Conservation (phyloP, 2,329 filamentous ascomycete genomes). For the Mycosphaerella arachidis region DNA sequence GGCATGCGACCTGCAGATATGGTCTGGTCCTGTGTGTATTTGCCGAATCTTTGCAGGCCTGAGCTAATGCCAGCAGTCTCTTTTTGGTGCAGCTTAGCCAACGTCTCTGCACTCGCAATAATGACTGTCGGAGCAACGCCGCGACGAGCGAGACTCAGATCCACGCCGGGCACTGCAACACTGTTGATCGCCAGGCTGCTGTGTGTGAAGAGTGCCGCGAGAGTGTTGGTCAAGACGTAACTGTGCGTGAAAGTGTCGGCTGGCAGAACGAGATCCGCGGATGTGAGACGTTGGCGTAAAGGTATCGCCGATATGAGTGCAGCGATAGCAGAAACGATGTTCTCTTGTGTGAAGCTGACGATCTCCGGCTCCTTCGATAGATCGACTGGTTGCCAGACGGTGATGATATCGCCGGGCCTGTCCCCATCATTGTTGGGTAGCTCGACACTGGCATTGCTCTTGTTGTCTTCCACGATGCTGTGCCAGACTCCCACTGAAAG, state of each 20-base stretch:
- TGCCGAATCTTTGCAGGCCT: conserved; percentile 61
- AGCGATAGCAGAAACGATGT: conserved; percentile 81
- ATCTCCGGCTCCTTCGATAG: conserved; percentile 57
- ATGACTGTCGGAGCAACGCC: conserved; percentile 77
- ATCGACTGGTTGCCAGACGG: conserved; percentile 60
- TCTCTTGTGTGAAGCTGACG: conserved; percentile 75
- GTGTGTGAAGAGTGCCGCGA: conserved; percentile 80
- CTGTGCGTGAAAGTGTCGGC: conserved; percentile 75
- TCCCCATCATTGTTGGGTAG: conserved; percentile 59
- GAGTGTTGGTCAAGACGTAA: conserved; percentile 72
- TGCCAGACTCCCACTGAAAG: conserved; percentile 90
- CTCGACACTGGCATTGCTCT: conserved; percentile 54
- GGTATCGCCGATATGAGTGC: conserved; percentile 74
- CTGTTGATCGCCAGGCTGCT: conserved; percentile 84
- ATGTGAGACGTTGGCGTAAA: conserved; percentile 64
- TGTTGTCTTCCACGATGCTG: conserved; percentile 71
- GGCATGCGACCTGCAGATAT: conserved; percentile 74
- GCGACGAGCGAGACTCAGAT: conserved; percentile 68
- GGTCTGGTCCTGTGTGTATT: conserved; percentile 66
- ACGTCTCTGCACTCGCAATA: conserved; percentile 69
- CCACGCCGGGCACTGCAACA: conserved; percentile 67
- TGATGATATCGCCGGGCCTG: conserved; percentile 49
- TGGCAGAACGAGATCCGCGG: conserved; percentile 77
- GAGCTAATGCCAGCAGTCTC: conserved; percentile 52
- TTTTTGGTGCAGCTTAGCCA: conserved; percentile 64